Conservation (phyloP, 1,139 yeast genomes). For the Zygoascus sp. region DNA sequence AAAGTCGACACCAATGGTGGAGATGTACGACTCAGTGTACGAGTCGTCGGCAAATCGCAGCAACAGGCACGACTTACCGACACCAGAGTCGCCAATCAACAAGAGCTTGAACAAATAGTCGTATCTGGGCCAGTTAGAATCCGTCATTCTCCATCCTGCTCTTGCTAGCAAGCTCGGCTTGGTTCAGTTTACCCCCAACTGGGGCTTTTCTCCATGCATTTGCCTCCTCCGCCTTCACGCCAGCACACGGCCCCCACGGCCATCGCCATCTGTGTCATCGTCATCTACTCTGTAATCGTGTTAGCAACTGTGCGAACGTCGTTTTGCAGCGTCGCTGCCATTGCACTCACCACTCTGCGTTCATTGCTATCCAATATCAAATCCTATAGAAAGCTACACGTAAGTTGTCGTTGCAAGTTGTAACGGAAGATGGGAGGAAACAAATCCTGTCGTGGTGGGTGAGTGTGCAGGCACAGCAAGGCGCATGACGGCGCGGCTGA, state of each 20-base stretch:
- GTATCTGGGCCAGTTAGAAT: constrained; percentile 62
- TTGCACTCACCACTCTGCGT: constrained; percentile 23
- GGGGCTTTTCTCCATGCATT: too few relatives aligned
- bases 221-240: too few relatives aligned
- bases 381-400: constrained; percentile 11
- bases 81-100: constrained; percentile 97
- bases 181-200: too few relatives aligned
- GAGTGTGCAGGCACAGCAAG: too few relatives aligned
- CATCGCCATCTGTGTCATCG: neutral
- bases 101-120: constrained; percentile 91
- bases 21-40: constrained; percentile 93
- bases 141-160: too few relatives aligned
- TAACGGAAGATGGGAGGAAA: constrained; percentile 7
- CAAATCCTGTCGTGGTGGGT: neutral
- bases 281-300: neutral
- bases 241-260: neutral
- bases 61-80: constrained; percentile 92
- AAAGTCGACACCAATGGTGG: constrained; percentile 97
- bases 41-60: constrained; percentile 97
- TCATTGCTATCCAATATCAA: constrained; percentile 14
- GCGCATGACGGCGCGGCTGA: too few relatives aligned
- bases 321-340: neutral
- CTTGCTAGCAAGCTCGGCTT: too few relatives aligned
- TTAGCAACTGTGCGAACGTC: neutral
- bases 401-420: constrained; percentile 5